A percentile compares a stretch with the other conserved stretches of the same genome.
These are phyloP conservation scores for Lactarius indigo DNA, from an alignment of 768 basidiomycete genomes.

Conservation along the genomic window DNA sequence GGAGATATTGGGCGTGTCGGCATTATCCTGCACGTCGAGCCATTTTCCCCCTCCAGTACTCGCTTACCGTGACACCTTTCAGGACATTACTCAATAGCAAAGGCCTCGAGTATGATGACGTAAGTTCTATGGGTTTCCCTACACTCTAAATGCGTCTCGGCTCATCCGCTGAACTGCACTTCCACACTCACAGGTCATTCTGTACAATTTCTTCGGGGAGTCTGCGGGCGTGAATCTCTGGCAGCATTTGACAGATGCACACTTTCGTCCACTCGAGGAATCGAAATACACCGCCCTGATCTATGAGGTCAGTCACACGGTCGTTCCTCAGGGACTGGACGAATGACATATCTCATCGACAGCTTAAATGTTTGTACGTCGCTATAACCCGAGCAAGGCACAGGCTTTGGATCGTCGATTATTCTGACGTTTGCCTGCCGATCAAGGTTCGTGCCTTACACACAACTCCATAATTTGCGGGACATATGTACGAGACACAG, in stretches of 20 bases:
- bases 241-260: slow-evolving; percentile 3
- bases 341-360: neutral
- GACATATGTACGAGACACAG: neutral
- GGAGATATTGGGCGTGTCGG: slow-evolving; percentile 55
- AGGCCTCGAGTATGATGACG: slow-evolving; percentile 66
- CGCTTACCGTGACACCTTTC: neutral
- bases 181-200: slow-evolving; percentile 47
- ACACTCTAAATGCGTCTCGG: neutral
- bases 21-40: slow-evolving; percentile 47
- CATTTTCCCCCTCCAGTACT: neutral
- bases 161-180: neutral
- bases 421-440: slow-evolving; percentile 42
- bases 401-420: slow-evolving; percentile 67
- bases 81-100: slow-evolving; percentile 61
- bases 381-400: slow-evolving; percentile 67
- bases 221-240: slow-evolving; percentile 40
- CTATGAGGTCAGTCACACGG: slow-evolving; percentile 9
- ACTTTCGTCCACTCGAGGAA: neutral
- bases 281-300: slow-evolving; percentile 1
- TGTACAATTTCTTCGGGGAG: slow-evolving; percentile 74
- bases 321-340: neutral
- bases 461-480: slow-evolving; percentile 12
- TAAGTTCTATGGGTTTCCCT: slow-evolving; percentile 26
- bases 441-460: slow-evolving; percentile 44
- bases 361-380: slow-evolving; percentile 70